Percentiles rank a stretch among this genome's conserved stretches.
phyloP scores from a whole-genome alignment of 176 grass and related monocot species.

The Alopecurus myosuroides region DNA sequence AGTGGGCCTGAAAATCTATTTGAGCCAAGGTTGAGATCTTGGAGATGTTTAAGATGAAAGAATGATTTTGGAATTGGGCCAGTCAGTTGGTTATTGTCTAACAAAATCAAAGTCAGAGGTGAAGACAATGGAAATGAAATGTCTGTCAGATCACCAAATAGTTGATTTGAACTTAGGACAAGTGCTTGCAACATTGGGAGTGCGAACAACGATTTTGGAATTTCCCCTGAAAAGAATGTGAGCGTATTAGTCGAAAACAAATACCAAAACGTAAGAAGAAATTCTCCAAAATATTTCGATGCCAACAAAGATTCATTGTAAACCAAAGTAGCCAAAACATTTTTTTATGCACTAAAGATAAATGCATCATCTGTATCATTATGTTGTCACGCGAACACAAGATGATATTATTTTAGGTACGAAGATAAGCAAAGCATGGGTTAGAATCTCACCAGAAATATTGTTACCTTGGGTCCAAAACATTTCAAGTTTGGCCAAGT shows the following conservation, averaged over 20 bases:
- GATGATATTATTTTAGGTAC: too few species aligned
- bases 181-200: background rate
- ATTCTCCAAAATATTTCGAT: too few species aligned
- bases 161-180: background rate
- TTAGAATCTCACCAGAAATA: background rate
- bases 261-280: too few species aligned
- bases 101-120: background rate
- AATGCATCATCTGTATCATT: too few species aligned
- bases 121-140: conserved; percentile 4
- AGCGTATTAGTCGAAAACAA: too few species aligned
- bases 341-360: too few species aligned
- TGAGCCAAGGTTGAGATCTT: rapidly evolving
- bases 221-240: background rate
- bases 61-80: conserved; percentile 8
- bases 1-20: conserved; percentile 29
- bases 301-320: too few species aligned
- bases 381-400: too few species aligned
- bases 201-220: conserved; percentile 2
- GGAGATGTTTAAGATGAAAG: background rate
- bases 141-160: conserved; percentile 4
- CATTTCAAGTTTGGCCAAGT: background rate
- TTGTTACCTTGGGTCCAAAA: background rate
- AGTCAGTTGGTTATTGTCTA: background rate
- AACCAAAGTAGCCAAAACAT: too few species aligned
- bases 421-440: too few species aligned